Percentiles rank a stretch among this genome's conserved stretches.
Evolutionary conservation across 2,329 filamentous ascomycete species (phyloP).

Genomic region (Colletotrichum spinosum): DNA sequence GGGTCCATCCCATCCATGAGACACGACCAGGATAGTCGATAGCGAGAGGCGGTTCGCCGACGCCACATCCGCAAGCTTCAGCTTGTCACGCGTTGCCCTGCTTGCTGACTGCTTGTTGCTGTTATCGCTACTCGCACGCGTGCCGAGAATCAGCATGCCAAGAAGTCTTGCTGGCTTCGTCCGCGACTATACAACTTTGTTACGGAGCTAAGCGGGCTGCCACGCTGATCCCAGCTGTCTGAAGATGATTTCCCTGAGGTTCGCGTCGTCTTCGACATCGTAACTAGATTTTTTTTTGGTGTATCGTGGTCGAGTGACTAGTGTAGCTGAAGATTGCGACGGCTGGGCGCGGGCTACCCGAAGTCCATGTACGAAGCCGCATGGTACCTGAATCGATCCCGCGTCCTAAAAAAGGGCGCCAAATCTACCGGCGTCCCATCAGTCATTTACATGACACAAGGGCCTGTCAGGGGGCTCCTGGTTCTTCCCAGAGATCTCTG

Average conservation of each 20-base stretch:
- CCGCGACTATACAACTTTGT: background rate
- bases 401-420: conserved; percentile 17
- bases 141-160: conserved; percentile 7
- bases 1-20: conserved; percentile 27
- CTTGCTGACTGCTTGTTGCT: conserved; percentile 8
- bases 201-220: conserved; percentile 5
- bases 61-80: conserved; percentile 22
- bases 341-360: conserved; percentile 12
- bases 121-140: background rate
- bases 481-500: conserved; percentile 29
- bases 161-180: background rate
- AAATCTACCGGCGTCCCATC: conserved; percentile 31
- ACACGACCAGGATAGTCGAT: conserved; percentile 14
- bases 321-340: background rate
- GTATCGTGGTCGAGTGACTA: background rate
- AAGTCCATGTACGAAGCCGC: conserved; percentile 9
- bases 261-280: no score
- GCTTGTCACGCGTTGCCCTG: conserved; percentile 10
- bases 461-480: conserved; percentile 15
- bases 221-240: conserved; percentile 11
- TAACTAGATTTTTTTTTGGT: no score
- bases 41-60: conserved; percentile 8
- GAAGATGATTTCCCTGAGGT: no score
- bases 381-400: conserved; percentile 19
- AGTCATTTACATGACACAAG: conserved; percentile 29